Percentiles rank a stretch among this genome's conserved stretches.
These are phyloP conservation scores for Aspergillus diversus DNA, from an alignment of 495 filamentous ascomycete species.

Conservation along the genomic window DNA sequence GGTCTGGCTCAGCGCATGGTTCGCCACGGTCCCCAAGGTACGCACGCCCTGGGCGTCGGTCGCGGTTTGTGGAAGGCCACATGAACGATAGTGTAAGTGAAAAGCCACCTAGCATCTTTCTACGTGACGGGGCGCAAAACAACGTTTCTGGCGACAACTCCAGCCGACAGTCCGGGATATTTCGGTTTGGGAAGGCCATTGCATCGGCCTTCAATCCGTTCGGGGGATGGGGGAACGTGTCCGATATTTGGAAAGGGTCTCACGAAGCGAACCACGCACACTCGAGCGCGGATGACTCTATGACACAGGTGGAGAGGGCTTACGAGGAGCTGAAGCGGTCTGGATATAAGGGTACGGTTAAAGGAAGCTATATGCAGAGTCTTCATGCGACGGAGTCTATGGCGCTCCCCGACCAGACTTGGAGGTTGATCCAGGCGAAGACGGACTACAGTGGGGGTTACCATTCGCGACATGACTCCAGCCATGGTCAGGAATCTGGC, in stretches of 20 bases:
- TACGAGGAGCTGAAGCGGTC: constrained; percentile 66
- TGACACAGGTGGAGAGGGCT: constrained; percentile 54
- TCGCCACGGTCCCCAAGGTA: constrained; percentile 37
- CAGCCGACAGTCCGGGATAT: constrained; percentile 52
- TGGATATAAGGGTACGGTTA: constrained; percentile 56
- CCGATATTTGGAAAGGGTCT: constrained; percentile 36
- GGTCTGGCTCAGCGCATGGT: constrained; percentile 11
- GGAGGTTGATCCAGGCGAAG: constrained; percentile 43
- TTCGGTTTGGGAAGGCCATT: constrained; percentile 62
- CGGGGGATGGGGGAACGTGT: constrained; percentile 46
- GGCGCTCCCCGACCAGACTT: constrained; percentile 40
- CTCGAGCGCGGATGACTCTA: constrained; percentile 40
- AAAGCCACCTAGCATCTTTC: constrained; percentile 65
- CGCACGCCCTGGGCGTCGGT: constrained; percentile 47
- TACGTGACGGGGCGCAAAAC: constrained; percentile 47
- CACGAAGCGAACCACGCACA: constrained; percentile 30
- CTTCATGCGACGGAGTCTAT: constrained; percentile 24
- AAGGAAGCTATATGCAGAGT: constrained; percentile 39
- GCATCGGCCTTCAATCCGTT: constrained; percentile 59
- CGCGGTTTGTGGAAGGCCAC: constrained; percentile 71
- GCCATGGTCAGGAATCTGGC: constrained; percentile 26
- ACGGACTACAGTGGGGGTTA: constrained; percentile 32
- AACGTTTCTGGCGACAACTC: constrained; percentile 21
- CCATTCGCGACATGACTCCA: constrained; percentile 31
- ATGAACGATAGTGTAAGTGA: constrained; percentile 78